A percentile compares a stretch with the other conserved stretches of the same genome.
Evolutionary conservation across 164 flowering plant species (phyloP).

Genomic region (Liquidambar formosana): DNA sequence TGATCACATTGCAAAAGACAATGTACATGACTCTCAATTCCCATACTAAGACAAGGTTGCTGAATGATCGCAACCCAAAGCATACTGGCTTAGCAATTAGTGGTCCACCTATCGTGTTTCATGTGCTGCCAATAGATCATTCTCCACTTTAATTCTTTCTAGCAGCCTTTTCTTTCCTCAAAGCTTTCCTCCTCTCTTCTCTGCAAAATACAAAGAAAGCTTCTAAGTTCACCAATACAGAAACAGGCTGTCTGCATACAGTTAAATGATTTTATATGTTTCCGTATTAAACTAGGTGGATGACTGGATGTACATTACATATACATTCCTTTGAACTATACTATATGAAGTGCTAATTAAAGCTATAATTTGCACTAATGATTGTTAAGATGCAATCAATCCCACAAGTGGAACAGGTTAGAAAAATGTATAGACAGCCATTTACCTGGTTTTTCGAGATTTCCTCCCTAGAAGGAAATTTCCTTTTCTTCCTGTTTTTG

Average conservation of each 20-base stretch:
- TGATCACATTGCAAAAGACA: not conserved
- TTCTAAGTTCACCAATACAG: not conserved
- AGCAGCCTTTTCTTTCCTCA: constrained; percentile 23
- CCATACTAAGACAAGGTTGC: not conserved
- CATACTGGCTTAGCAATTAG: not conserved
- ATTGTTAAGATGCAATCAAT: not conserved
- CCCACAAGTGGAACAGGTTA: constrained; percentile 2
- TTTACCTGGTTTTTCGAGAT: constrained; percentile 56
- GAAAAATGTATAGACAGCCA: not conserved
- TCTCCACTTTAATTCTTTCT: not conserved
- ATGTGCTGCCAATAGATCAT: not conserved
- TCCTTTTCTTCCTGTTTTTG: constrained; percentile 40
- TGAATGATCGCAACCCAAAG: not conserved
- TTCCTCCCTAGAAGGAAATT: constrained; percentile 52
- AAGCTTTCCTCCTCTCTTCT: constrained; percentile 40
- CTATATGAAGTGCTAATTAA: not conserved
- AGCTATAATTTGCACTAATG: no score
- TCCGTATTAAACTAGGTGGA: not conserved
- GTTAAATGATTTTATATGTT: not conserved
- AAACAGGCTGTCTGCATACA: not conserved
- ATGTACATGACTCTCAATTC: not conserved
- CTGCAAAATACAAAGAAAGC: constrained; percentile 18
- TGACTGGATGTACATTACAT: no score
- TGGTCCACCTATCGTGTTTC: not conserved
- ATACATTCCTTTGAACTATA: not conserved